phyloP scores from a whole-genome alignment of 129 eudicot species.

The Kitagawia praeruptora region DNA sequence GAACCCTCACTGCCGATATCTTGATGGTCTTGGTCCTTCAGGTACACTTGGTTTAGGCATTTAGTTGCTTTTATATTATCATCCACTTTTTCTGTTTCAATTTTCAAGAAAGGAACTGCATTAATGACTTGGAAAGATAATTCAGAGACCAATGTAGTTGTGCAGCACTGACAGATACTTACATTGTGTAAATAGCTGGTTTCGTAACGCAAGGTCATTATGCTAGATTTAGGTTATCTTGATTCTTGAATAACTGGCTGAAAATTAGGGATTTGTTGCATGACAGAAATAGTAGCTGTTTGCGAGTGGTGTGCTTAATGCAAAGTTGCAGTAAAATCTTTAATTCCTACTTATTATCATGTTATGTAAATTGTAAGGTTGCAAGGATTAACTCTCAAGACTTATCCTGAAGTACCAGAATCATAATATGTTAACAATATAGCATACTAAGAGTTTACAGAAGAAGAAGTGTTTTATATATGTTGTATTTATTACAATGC shows the following conservation, averaged over 20 bases:
- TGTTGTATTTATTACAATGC: too few relatives aligned
- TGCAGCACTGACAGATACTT: neutral
- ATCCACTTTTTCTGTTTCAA: neutral
- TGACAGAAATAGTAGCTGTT: neutral
- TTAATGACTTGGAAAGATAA: neutral
- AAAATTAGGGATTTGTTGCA: neutral
- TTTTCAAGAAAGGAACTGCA: neutral
- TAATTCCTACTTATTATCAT: neutral
- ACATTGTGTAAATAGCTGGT: neutral
- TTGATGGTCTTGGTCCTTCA: slow-evolving; percentile 45
- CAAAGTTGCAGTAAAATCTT: neutral
- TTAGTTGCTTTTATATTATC: neutral
- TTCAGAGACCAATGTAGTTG: neutral
- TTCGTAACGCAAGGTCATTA: neutral
- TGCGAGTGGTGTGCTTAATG: neutral
- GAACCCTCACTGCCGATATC: slow-evolving; percentile 59
- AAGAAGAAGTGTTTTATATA: too few relatives aligned
- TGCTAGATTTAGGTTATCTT: neutral
- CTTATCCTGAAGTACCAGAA: neutral
- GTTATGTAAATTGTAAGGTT: neutral
- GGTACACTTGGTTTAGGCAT: slow-evolving; percentile 18
- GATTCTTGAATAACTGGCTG: neutral
- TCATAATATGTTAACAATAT: too few relatives aligned
- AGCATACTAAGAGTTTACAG: too few relatives aligned
- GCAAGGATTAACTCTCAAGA: neutral